A percentile compares a stretch with the other conserved stretches of the same genome.
These are phyloP conservation scores for Candida xiaguanensis DNA, from an alignment of 805 yeast genomes.

Conservation along the genomic window DNA sequence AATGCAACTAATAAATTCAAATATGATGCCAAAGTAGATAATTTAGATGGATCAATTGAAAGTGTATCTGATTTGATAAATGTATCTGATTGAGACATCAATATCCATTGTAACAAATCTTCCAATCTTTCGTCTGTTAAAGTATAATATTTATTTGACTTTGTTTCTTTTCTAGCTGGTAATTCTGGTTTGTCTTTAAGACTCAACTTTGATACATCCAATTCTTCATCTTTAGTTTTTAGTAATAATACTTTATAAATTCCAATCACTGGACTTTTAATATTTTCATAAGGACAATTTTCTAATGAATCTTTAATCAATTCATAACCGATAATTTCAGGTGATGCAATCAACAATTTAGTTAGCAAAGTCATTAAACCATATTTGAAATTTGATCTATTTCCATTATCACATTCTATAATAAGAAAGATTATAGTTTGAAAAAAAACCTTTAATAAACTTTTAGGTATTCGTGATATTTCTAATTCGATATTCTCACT, in stretches of 20 bases:
- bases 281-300: slow-evolving; percentile 61
- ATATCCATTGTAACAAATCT: slow-evolving; percentile 41
- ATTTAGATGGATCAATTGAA: slow-evolving; percentile 20
- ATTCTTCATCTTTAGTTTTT: slow-evolving; percentile 22
- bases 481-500: slow-evolving; percentile 23
- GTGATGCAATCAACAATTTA: slow-evolving; percentile 54
- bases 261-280: slow-evolving; percentile 57
- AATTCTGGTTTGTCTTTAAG: slow-evolving; percentile 23
- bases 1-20: slow-evolving; percentile 48
- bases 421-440: slow-evolving; percentile 24
- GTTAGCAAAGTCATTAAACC: slow-evolving; percentile 60
- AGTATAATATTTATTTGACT: slow-evolving; percentile 32
- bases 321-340: slow-evolving; percentile 53
- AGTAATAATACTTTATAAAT: slow-evolving; percentile 65
- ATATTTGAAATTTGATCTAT: slow-evolving; percentile 29
- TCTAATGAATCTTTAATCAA: slow-evolving; percentile 63
- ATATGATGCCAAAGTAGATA: slow-evolving; percentile 50
- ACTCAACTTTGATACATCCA: slow-evolving; percentile 7
- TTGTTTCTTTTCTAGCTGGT: slow-evolving; percentile 29
- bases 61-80: slow-evolving; percentile 20
- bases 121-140: slow-evolving; percentile 40
- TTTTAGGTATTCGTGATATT: slow-evolving; percentile 27
- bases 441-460: slow-evolving; percentile 26
- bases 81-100: slow-evolving; percentile 32
- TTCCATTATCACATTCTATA: slow-evolving; percentile 11